A percentile compares a stretch with the other conserved stretches of the same genome.
Evolutionary conservation across 2,329 filamentous ascomycete genomes (phyloP).

Genomic region (Bimuria novae-zelandiae): DNA sequence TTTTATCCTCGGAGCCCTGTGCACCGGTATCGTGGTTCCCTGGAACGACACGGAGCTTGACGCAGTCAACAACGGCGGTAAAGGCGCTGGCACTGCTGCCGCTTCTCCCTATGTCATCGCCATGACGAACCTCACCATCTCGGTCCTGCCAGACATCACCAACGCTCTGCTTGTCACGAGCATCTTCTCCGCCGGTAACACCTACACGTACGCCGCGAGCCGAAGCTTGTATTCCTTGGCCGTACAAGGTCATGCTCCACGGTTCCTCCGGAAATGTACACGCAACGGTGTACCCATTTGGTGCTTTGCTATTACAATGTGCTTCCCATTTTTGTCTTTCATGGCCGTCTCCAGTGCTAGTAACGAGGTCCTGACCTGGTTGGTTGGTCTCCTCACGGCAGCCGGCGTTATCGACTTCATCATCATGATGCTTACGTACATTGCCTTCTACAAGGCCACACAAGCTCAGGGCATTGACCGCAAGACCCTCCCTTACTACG

Average conservation of each 20-base stretch:
- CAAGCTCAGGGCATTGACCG: conserved; percentile 55
- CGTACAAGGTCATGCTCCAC: conserved; percentile 58
- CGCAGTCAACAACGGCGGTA: conserved; percentile 46
- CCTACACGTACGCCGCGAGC: conserved; percentile 59
- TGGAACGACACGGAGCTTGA: conserved; percentile 74
- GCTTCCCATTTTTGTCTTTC: conserved; percentile 73
- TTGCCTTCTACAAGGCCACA: conserved; percentile 61
- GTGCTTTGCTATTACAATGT: conserved; percentile 68
- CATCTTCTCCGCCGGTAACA: conserved; percentile 61
- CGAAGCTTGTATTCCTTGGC: conserved; percentile 59
- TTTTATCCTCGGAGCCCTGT: conserved; percentile 53
- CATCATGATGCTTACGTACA: conserved; percentile 63
- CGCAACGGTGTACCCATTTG: conserved; percentile 72
- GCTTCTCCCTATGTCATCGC: conserved; percentile 68
- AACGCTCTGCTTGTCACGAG: conserved; percentile 61
- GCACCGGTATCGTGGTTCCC: conserved; percentile 56
- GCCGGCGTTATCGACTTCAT: conserved; percentile 59
- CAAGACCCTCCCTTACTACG: conserved; percentile 54
- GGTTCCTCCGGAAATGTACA: conserved; percentile 62
- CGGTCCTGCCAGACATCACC: conserved; percentile 60
- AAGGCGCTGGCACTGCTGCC: conserved; percentile 53
- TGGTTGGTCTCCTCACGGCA: conserved; percentile 72
- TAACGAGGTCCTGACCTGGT: conserved; percentile 72
- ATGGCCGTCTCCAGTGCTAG: conserved; percentile 70
- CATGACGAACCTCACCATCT: conserved; percentile 59